Conservation (phyloP, 371 early-diverging fungal genomes). For the Mortierella sp. region DNA sequence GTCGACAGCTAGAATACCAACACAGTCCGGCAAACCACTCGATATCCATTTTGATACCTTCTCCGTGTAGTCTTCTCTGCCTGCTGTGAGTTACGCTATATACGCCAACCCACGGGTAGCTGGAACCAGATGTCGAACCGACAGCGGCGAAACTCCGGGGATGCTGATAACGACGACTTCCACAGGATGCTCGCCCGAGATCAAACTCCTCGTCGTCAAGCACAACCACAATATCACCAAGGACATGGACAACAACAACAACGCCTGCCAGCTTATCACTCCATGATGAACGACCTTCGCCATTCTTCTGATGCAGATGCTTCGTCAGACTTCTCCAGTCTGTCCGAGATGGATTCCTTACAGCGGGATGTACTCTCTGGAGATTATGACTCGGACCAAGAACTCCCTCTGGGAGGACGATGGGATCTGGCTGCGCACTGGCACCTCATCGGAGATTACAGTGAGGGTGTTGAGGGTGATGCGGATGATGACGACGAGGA, state of each 20-base stretch:
- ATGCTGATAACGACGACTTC: no score
- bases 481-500: slow-evolving; percentile 42
- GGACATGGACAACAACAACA: not conserved
- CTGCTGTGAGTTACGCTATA: no score
- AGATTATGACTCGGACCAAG: slow-evolving; percentile 28
- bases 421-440: slow-evolving; percentile 47
- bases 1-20: no score
- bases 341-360: slow-evolving; percentile 21
- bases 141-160: no score
- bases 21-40: no score
- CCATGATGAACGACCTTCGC: not conserved
- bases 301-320: slow-evolving; percentile 29
- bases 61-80: no score
- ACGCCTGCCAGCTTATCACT: not conserved
- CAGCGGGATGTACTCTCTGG: slow-evolving; percentile 8
- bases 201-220: no score
- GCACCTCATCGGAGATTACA: slow-evolving; percentile 35
- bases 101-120: no score
- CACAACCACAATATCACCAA: no score
- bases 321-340: slow-evolving; percentile 30
- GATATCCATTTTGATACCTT: no score
- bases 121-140: no score
- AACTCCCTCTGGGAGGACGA: slow-evolving; percentile 22
- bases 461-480: slow-evolving; percentile 49
- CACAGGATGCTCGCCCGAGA: no score